Percentiles rank a stretch among this genome's conserved stretches.
Evolutionary conservation across 305 asterid genomes (phyloP).

Genomic region (Fraxinus xanthoxyloides): DNA sequence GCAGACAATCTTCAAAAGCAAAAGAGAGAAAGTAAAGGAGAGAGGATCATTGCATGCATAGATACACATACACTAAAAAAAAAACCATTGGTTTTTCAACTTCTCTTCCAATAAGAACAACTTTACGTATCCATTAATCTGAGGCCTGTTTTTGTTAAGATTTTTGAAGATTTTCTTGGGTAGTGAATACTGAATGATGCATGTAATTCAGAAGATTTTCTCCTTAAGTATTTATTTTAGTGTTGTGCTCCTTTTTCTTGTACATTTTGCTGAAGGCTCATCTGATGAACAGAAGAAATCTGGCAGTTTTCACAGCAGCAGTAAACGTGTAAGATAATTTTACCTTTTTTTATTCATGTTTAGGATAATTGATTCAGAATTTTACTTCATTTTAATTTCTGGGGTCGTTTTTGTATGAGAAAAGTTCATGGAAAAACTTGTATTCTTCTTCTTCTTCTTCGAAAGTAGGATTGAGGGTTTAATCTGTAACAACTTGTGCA

Average conservation of each 20-base stretch:
- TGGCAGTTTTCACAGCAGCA: constrained; percentile 12
- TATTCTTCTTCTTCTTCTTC: not conserved
- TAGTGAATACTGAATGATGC: constrained; percentile 19
- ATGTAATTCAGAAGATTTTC: constrained; percentile 12
- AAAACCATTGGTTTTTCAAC: not conserved
- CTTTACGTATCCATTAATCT: not conserved
- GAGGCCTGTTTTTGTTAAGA: not conserved
- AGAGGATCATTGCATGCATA: constrained; percentile 27
- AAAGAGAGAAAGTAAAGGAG: constrained; percentile 18
- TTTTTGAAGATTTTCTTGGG: constrained; percentile 7
- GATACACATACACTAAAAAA: constrained; percentile 15
- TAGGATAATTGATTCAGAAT: not conserved
- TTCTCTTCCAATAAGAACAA: not conserved
- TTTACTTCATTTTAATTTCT: not conserved
- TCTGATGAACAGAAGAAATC: constrained; percentile 21
- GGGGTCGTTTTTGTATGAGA: not conserved
- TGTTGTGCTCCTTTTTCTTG: constrained; percentile 11
- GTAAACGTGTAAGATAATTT: constrained; percentile 30
- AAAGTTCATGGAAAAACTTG: not conserved
- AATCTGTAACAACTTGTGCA: constrained; percentile 22
- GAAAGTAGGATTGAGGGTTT: not conserved
- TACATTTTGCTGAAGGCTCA: constrained; percentile 36
- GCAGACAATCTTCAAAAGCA: constrained; percentile 23
- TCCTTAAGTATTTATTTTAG: constrained; percentile 14
- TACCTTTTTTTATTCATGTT: not conserved